phyloP scores from a whole-genome alignment of 2,329 filamentous ascomycete genomes.

The Sporothrix pallida region DNA sequence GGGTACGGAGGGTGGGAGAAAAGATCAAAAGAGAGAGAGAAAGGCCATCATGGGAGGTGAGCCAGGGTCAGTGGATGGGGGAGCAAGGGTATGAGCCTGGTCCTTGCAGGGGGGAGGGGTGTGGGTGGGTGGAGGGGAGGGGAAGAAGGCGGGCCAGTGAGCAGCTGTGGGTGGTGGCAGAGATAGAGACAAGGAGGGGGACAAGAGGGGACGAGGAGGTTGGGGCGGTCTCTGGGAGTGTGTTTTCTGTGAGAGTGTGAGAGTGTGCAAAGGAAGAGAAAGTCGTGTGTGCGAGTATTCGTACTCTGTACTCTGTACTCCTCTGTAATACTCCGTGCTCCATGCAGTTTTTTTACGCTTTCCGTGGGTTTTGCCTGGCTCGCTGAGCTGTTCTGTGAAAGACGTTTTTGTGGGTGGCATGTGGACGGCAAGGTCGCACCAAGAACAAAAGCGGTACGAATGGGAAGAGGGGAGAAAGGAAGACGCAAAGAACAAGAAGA shows the following conservation, averaged over 20 bases:
- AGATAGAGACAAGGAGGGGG: constrained; percentile 27
- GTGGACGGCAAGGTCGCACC: constrained; percentile 37
- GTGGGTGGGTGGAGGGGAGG: constrained; percentile 31
- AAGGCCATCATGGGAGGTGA: constrained; percentile 14
- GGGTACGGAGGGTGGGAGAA: constrained; percentile 23
- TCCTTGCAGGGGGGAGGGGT: constrained; percentile 35
- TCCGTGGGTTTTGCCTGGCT: constrained; percentile 14
- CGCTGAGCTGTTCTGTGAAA: constrained; percentile 25
- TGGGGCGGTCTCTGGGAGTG: constrained; percentile 13
- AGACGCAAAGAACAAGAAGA: constrained; percentile 20
- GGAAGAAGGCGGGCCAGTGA: constrained; percentile 33
- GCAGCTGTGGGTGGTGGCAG: constrained; percentile 24
- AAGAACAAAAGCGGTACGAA: background rate
- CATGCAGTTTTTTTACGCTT: background rate
- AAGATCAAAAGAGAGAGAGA: constrained; percentile 36
- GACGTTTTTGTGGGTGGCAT: background rate
- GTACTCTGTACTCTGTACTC: background rate
- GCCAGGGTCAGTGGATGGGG: constrained; percentile 29
- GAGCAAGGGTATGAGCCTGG: constrained; percentile 30
- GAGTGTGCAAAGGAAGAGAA: background rate
- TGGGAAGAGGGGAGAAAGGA: background rate
- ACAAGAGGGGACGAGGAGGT: constrained; percentile 27
- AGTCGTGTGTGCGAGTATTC: constrained; percentile 25
- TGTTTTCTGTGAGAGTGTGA: constrained; percentile 1
- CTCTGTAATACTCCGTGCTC: constrained; percentile 24